These are phyloP conservation scores for Epichloe typhina DNA, from an alignment of 2,329 filamentous ascomycete genomes.

Conservation along the genomic window DNA sequence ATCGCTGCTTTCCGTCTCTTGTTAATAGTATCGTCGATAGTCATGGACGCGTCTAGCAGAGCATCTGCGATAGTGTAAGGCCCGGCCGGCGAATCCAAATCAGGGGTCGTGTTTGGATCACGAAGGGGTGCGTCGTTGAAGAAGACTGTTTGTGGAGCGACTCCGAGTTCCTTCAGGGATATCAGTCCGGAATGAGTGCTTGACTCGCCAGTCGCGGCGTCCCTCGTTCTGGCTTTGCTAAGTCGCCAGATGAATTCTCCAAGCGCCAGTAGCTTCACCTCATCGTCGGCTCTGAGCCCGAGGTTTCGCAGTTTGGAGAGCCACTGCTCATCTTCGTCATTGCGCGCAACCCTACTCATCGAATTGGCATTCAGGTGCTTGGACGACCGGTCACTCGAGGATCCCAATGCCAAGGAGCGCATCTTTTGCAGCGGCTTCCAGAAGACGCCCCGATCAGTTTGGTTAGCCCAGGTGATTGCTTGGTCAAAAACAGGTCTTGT, in stretches of 20 bases:
- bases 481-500: constrained; percentile 73
- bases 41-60: constrained; percentile 80
- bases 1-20: constrained; percentile 37
- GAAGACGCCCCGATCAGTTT: constrained; percentile 69
- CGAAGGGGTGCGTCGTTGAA: constrained; percentile 65
- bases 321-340: constrained; percentile 92
- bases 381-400: constrained; percentile 39
- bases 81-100: constrained; percentile 20
- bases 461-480: constrained; percentile 72
- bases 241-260: constrained; percentile 87
- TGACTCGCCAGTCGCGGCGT: constrained; percentile 23
- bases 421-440: constrained; percentile 70
- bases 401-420: constrained; percentile 49
- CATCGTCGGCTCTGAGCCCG: constrained; percentile 71
- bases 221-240: constrained; percentile 54
- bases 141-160: constrained; percentile 79
- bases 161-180: constrained; percentile 57
- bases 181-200: constrained; percentile 37
- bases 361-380: constrained; percentile 43
- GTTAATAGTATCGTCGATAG: constrained; percentile 56
- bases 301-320: constrained; percentile 72
- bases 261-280: constrained; percentile 75
- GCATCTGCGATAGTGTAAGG: constrained; percentile 82
- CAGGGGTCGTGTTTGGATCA: constrained; percentile 20
- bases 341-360: constrained; percentile 54